Evolutionary conservation across 495 filamentous ascomycete species (phyloP).

Genomic region (Halenospora varia): DNA sequence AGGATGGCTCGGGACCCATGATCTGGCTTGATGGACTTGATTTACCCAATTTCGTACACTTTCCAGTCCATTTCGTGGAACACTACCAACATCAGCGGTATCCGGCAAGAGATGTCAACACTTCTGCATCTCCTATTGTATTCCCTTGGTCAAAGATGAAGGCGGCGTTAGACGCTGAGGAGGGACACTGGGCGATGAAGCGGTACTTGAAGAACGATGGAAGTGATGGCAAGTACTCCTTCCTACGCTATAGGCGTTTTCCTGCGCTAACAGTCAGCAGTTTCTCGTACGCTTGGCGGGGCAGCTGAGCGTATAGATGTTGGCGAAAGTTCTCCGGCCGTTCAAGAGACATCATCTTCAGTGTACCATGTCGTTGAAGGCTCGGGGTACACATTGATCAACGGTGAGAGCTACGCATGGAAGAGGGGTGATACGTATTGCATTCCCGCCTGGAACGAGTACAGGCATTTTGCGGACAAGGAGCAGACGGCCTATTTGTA

Average conservation of each 20-base stretch:
- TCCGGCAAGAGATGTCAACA: conserved; percentile 37
- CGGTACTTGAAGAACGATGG: conserved; percentile 33
- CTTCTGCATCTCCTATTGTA: conserved; percentile 31
- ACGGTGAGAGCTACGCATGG: conserved; percentile 31
- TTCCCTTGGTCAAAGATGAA: conserved; percentile 40
- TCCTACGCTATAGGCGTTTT: too few species aligned
- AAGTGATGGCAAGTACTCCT: too few species aligned
- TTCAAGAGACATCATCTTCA: conserved; percentile 36
- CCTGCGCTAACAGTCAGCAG: too few species aligned
- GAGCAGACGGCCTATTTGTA: conserved; percentile 39
- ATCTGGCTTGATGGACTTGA: conserved; percentile 50
- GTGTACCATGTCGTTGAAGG: conserved; percentile 41
- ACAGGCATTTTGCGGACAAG: conserved; percentile 35
- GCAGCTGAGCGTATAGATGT: conserved; percentile 34
- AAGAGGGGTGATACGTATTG: conserved; percentile 41
- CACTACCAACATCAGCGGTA: conserved; percentile 38
- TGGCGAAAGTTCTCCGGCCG: conserved; percentile 22
- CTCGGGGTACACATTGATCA: conserved; percentile 30
- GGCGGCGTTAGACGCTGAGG: conserved; percentile 25
- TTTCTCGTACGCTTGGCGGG: conserved; percentile 33
- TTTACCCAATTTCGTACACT: conserved; percentile 38
- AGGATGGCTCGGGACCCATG: conserved; percentile 45
- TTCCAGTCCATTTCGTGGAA: conserved; percentile 47
- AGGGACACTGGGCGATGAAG: conserved; percentile 26
- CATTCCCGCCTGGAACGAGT: conserved; percentile 39